Evolutionary conservation across 148 eudicot genomes (phyloP).

Genomic region (Silene latifolia): DNA sequence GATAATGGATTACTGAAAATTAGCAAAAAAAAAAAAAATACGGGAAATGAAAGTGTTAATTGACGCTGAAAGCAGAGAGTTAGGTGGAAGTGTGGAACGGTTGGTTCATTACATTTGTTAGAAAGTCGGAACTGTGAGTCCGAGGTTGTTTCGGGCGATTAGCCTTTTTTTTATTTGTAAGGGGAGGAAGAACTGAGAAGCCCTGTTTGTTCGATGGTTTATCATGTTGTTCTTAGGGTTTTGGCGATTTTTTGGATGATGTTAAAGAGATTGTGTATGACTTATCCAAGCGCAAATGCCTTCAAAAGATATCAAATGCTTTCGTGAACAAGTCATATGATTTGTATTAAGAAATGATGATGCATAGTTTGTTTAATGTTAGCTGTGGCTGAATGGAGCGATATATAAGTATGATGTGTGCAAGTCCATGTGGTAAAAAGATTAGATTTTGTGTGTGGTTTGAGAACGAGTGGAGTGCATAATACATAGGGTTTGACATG

Average conservation of each 20-base stretch:
- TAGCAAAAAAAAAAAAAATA: background rate
- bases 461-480: slow-evolving; percentile 5
- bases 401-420: background rate
- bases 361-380: too few species aligned
- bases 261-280: too few species aligned
- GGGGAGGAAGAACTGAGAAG: background rate
- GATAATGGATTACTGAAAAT: background rate
- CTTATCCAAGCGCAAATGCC: background rate
- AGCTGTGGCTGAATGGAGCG: background rate
- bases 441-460: background rate
- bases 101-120: background rate
- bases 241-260: background rate
- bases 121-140: background rate
- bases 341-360: background rate
- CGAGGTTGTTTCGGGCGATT: background rate
- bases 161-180: background rate
- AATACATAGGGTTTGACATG: background rate
- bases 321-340: background rate
- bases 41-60: background rate
- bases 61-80: background rate
- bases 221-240: background rate
- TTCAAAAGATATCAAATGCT: background rate
- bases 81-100: background rate
- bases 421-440: slow-evolving; percentile 1
- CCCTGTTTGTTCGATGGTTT: background rate